Evolutionary conservation across 1,284 basidiomycete species (phyloP), one percentile per base, ranked within the genome.

Genomic region (Bjerkandera adusta): DNA sequence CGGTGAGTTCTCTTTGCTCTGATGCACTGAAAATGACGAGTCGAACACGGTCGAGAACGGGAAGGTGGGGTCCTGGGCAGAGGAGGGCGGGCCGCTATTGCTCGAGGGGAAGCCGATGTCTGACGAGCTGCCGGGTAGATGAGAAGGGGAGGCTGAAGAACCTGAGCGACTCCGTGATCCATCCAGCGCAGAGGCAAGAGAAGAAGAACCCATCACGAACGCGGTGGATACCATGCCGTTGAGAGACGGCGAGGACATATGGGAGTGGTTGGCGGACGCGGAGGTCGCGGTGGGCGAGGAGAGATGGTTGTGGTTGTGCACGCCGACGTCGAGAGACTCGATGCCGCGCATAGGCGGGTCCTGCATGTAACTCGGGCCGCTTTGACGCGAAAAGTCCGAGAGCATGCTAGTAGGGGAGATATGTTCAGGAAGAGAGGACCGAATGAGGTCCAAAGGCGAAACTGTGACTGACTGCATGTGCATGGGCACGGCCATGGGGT

Each of bases 271-370:
- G 62, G 64, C 64, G 60, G 77, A 62, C 53, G 66, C 57, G 53
- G 73, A 58, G 55, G 65, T 54, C 57, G 69, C 55, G 62, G 65
- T 64, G 20, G 75, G 72, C 25, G 75, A 69, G 29, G 73, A 65
- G 13, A 59, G 57, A 33, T 62, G 51, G 44, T 54, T 54, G 44
- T 64, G 64, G 4, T 57, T 47, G 43, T 56, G 54, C n/a, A n/a
- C n/a, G n/a, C n/a, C n/a, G 49, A 27, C 32, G 24, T 61, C 59
- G 37, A 58, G 56, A 29, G 52, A 43, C 30, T 66, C 65, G 46
- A 63, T 54, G 36, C 43, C 52, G 29, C 53, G 51, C 35, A 61
- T 58, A 46, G 49, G 51, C 32, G 49, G 57, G 50, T 59, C 62
- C 46, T 49, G 48, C 35, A 47, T 41, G 43, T 59, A 67, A 52